Evolutionary conservation across 1,284 basidiomycete species (phyloP), one percentile per base, ranked within the genome.

Genomic region (Ganoderma multipileum): DNA sequence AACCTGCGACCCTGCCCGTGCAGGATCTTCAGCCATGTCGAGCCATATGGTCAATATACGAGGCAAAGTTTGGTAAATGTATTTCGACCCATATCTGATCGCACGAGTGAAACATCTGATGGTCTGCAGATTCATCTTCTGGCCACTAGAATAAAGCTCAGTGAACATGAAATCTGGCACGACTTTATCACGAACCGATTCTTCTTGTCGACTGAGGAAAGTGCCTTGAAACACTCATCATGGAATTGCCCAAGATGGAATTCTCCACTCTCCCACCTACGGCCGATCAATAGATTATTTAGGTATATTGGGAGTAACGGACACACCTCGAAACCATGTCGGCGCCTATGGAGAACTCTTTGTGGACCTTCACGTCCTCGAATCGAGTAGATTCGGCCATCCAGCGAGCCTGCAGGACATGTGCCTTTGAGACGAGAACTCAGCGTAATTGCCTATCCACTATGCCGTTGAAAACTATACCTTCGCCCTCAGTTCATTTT

Each of bases 21-120:
- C 12, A 26, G 73, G 70, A 63, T 88, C 83, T 76, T 97, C 96
- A n/a, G 94, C 96, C 69, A 95, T 82, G 77, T 99, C 96, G 63
- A 99, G 84, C 97, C 97, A 99, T 55, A 99, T 89, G 0, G 97
- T 99, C 16, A 99, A 86, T 71, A 99, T 86, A 44, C 98, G 90
- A 0, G 98, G 97, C 75, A 99, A 89, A 0, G 96, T 97, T 78
- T 98, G 97, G 79, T 97, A 99, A 61, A 98, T 94, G 80, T 94
- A 99, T 83, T 99, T 99, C 58, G 96, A 96, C 14, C 98, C 98
- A 74, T 87, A 83, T 74, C 86, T 85, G 65, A 97, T 90, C 0
- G 96, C 94, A 71, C 87, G 89, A 5, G 88, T 84, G 75, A 93
- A 98, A 62, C 91, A 86, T 72, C 86, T 86, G 74, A 94, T 85